Evolutionary conservation across 371 early-diverging fungal genomes (phyloP).

Genomic region (Dichotomocladium elegans): DNA sequence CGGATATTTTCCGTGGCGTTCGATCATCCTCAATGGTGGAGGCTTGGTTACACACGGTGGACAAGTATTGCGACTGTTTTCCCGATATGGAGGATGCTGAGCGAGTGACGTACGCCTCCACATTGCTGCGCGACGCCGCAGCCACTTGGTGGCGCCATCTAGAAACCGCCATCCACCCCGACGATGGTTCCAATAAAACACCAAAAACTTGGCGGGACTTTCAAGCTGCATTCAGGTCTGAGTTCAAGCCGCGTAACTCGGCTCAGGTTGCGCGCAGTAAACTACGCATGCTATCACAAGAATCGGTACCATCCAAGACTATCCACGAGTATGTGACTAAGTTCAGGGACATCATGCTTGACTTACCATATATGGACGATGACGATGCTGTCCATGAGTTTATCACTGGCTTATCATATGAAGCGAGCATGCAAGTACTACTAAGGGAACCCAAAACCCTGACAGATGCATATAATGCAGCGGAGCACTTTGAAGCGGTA

Average conservation of each 20-base stretch:
- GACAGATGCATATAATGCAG: slow-evolving; percentile 4
- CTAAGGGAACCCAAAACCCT: not conserved
- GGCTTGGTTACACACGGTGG: not conserved
- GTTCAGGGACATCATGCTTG: slow-evolving; percentile 8
- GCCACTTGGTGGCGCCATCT: no score
- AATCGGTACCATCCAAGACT: no score
- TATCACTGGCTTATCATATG: not conserved
- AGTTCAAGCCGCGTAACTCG: slow-evolving; percentile 1
- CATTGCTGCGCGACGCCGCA: not conserved
- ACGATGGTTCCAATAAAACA: not conserved
- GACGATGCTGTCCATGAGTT: slow-evolving; percentile 7
- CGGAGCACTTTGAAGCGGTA: no score
- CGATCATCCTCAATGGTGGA: not conserved
- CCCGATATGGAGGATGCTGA: not conserved
- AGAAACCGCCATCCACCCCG: not conserved
- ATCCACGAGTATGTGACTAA: no score
- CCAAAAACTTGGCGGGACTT: not conserved
- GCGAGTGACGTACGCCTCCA: not conserved
- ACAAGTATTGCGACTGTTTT: not conserved
- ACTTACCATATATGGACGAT: slow-evolving; percentile 8
- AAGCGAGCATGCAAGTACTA: not conserved
- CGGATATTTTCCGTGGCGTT: not conserved
- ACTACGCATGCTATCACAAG: not conserved
- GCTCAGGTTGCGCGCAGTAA: not conserved
- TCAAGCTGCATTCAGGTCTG: not conserved